Evolutionary conservation across 192 early-diverging fungal species (phyloP).

Genomic region (Phycomyces nitens): DNA sequence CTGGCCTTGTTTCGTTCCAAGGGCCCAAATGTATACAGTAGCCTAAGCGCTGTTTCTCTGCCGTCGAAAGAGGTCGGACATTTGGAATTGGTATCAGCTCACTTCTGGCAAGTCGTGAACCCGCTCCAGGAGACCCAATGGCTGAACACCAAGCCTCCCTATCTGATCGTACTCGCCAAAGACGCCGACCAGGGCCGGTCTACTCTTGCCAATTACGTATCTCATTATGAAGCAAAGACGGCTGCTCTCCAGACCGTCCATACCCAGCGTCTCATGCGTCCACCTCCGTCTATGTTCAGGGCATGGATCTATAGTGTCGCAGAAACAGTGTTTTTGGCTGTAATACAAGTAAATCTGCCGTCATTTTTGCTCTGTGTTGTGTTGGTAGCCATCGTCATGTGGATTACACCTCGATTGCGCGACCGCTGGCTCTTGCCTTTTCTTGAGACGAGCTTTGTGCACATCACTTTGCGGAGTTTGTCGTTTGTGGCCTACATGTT

Average conservation of each 20-base stretch:
- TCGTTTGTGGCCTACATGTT: too few relatives aligned
- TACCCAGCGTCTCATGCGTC: not conserved
- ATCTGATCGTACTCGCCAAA: conserved; percentile 4
- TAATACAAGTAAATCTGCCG: conserved; percentile 21
- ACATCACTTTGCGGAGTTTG: not conserved
- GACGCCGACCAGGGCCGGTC: not conserved
- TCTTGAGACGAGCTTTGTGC: not conserved
- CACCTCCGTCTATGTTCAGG: conserved; percentile 9
- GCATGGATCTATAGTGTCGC: not conserved
- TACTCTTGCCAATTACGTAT: too few relatives aligned
- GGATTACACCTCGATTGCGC: conserved; percentile 25
- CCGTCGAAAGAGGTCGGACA: too few relatives aligned
- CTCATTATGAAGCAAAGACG: not conserved
- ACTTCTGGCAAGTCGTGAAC: conserved; percentile 19
- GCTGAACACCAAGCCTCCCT: conserved; percentile 13
- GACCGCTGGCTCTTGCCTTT: conserved; percentile 20
- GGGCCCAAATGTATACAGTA: too few relatives aligned
- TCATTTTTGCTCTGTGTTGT: conserved; percentile 24
- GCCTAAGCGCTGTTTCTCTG: too few relatives aligned
- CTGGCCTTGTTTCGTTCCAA: conserved; percentile 7
- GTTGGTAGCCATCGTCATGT: conserved; percentile 18
- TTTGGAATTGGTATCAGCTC: too few relatives aligned
- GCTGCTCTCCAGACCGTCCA: not conserved
- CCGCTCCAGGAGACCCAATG: conserved; percentile 9
- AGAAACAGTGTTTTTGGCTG: not conserved